Percentiles rank a stretch among this genome's conserved stretches.
Conservation (phyloP, 1,139 yeast species). For the Meyerozyma carpophila region DNA sequence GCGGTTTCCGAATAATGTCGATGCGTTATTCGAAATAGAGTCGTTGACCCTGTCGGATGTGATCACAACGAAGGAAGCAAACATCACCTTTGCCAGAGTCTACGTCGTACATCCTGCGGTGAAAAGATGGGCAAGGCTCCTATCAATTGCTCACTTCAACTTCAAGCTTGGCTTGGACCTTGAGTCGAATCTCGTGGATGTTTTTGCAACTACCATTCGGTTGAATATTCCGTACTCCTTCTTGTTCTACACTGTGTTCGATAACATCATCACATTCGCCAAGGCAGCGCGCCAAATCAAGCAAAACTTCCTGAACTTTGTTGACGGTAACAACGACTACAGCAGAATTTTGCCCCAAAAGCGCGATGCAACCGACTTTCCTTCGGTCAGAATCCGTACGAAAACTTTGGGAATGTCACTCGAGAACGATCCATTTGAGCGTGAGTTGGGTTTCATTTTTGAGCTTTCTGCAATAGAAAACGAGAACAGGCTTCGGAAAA, state of each 20-base stretch:
- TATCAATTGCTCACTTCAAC: conserved; percentile 34
- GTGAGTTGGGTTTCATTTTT: conserved; percentile 31
- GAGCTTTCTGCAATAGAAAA: conserved; percentile 38
- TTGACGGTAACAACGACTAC: conserved; percentile 32
- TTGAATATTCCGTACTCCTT: conserved; percentile 55
- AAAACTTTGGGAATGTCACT: conserved; percentile 30
- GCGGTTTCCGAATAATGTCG: conserved; percentile 47
- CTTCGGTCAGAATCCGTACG: conserved; percentile 26
- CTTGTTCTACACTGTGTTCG: conserved; percentile 60
- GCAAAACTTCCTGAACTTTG: conserved; percentile 43
- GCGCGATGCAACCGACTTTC: conserved; percentile 24
- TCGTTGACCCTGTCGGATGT: conserved; percentile 26
- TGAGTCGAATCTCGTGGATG: conserved; percentile 9
- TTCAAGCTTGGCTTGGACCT: conserved; percentile 12
- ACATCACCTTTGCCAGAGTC: conserved; percentile 36
- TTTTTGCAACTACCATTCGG: conserved; percentile 25
- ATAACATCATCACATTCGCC: conserved; percentile 54
- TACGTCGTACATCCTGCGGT: conserved; percentile 55
- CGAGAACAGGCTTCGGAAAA: conserved; percentile 24
- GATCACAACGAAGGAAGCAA: conserved; percentile 22
- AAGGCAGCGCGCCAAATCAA: conserved; percentile 56
- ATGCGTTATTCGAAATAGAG: conserved; percentile 47
- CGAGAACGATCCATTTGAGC: conserved; percentile 42
- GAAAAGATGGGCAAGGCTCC: conserved; percentile 37
- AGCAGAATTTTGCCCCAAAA: conserved; percentile 30